Base-by-base conservation (phyloP, 2,329 filamentous ascomycete species). In the Alternaria sp. region DNA sequence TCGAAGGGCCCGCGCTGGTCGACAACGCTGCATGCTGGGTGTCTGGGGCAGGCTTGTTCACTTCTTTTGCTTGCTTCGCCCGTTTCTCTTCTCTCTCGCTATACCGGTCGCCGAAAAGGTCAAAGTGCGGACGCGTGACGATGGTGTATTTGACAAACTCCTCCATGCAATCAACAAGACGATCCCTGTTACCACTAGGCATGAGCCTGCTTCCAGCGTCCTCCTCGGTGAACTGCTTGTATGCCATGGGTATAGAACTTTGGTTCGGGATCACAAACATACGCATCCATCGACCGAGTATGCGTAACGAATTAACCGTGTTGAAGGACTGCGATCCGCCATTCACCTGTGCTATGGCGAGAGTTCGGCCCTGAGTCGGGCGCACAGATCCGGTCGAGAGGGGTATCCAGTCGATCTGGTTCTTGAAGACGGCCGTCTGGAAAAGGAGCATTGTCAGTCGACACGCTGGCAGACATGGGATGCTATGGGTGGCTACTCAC, bases 381-480 rank as follows among this genome's bases (percentile, higher is more conserved):
- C 88, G 85, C 0, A 91, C 84, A 8, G 85, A 86, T 24, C 88
- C 88, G 0, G 85, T 85, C 2, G 80, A 83, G 0, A 91, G 79
- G 0, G 88, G 88, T 39, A 90, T 88, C 89, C 88, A 90, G 73
- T 91, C 88, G 48, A 90, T 90, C 64, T 90, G 88, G 64, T 89
- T 88, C 64, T 90, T 90, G 81, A 90, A 90, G 0, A 90, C 85
- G 4, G 83, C 87, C 0, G 88, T 89, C 81, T 86, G 12, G 6
- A 24, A 12, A 38, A 63, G 42, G 43, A 7, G 3, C 9, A 6
- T 18, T 32, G 20, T n/a, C 6, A 54, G 39, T 49, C 14, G 34
- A 32, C 1, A 14, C 28, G 7, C 14, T 7, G 1, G 1, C 11
- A 16, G 5, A 8, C 12, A 0, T 4, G 1, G 20, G n/a, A 22